These are phyloP conservation scores for Syzygium aromaticum DNA, from an alignment of 345 rosid genomes.

Conservation along the genomic window DNA sequence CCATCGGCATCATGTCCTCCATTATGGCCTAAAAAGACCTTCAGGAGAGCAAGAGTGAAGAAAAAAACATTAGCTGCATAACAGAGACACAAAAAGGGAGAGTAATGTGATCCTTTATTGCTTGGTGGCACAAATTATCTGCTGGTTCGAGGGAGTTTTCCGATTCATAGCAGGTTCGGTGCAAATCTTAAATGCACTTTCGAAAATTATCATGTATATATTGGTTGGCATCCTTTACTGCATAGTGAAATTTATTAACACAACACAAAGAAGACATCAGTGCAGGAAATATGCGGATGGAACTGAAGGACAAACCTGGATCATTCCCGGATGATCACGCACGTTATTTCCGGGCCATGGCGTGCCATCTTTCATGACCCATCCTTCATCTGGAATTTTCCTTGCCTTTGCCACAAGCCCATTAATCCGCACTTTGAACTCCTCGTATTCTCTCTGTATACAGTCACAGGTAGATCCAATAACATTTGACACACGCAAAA, in stretches of 20 bases:
- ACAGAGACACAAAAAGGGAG: neutral
- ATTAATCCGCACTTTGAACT: slow-evolving; percentile 12
- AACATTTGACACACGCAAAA: neutral
- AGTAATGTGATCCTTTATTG: neutral
- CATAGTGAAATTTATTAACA: neutral
- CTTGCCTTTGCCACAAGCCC: slow-evolving; percentile 8
- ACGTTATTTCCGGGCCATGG: slow-evolving; percentile 18
- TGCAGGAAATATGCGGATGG: neutral
- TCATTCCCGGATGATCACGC: slow-evolving; percentile 15
- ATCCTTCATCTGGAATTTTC: slow-evolving; percentile 10
- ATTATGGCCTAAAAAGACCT: slow-evolving; percentile 8
- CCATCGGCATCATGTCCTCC: slow-evolving; percentile 7
- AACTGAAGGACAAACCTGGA: slow-evolving; percentile 5
- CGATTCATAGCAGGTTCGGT: neutral
- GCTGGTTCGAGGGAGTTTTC: neutral
- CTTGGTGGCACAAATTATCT: neutral
- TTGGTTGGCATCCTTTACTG: neutral
- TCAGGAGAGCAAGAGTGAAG: neutral
- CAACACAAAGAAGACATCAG: neutral
- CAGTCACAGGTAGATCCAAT: neutral
- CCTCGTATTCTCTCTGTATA: slow-evolving; percentile 13
- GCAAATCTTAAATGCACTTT: neutral
- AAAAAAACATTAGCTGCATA: neutral
- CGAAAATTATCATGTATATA: neutral
- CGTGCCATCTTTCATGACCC: slow-evolving; percentile 14